These are phyloP conservation scores for Curvularia hawaiiensis DNA, from an alignment of 2,329 filamentous ascomycete genomes.

Conservation along the genomic window DNA sequence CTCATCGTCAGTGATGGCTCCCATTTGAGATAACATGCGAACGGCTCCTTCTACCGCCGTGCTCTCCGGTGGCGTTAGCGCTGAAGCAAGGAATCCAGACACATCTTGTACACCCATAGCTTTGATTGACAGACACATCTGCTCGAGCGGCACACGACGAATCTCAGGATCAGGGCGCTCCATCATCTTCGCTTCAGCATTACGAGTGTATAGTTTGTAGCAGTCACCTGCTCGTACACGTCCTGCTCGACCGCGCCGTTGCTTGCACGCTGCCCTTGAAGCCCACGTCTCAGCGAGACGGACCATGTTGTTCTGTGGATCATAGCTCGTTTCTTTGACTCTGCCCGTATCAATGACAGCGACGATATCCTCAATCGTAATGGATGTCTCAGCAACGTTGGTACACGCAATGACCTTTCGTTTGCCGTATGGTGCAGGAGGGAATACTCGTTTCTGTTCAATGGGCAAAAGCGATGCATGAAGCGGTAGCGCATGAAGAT, in stretches of 20 bases:
- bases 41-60: slow-evolving; percentile 87
- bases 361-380: slow-evolving; percentile 97
- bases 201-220: slow-evolving; percentile 93
- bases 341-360: slow-evolving; percentile 94
- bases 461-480: slow-evolving; percentile 89
- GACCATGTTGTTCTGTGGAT: slow-evolving; percentile 90
- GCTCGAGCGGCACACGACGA: slow-evolving; percentile 87
- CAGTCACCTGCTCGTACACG: slow-evolving; percentile 89
- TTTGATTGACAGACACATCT: slow-evolving; percentile 90
- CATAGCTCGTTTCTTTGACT: slow-evolving; percentile 96
- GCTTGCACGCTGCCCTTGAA: slow-evolving; percentile 90
- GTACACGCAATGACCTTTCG: slow-evolving; percentile 94
- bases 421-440: slow-evolving; percentile 74
- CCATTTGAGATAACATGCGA: slow-evolving; percentile 78
- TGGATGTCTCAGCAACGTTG: slow-evolving; percentile 97
- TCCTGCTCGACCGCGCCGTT: slow-evolving; percentile 89
- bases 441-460: slow-evolving; percentile 88
- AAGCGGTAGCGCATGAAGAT: slow-evolving; percentile 80
- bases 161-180: slow-evolving; percentile 94
- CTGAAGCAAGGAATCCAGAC: slow-evolving; percentile 77
- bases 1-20: slow-evolving; percentile 82
- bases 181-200: slow-evolving; percentile 82
- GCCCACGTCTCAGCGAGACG: slow-evolving; percentile 95
- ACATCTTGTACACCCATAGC: slow-evolving; percentile 93
- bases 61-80: slow-evolving; percentile 85